Conservation (phyloP, 2,329 filamentous ascomycete genomes). For the Exophiala calicioides region DNA sequence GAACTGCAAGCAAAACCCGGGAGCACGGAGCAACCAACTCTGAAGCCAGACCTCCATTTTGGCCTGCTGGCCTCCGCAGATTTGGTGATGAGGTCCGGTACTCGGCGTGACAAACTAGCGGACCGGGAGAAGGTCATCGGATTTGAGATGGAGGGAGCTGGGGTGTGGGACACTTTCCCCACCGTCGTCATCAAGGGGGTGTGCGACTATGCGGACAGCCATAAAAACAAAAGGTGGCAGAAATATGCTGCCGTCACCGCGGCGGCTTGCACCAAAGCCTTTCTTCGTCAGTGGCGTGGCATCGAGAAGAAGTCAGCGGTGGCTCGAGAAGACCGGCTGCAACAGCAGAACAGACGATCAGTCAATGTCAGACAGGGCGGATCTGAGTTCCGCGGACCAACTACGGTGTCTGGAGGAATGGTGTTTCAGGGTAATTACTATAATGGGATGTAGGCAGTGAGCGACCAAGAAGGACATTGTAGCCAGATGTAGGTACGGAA, state of each 20-base stretch:
- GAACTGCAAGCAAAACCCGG: neutral
- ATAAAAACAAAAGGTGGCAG: slow-evolving; percentile 20
- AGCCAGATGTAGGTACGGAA: no score
- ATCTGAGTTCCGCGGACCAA: no score
- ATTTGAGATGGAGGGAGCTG: slow-evolving; percentile 28
- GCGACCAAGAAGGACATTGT: no score
- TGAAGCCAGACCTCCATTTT: slow-evolving; percentile 30
- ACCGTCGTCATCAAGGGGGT: slow-evolving; percentile 21
- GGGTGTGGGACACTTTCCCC: slow-evolving; percentile 24
- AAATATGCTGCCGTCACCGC: slow-evolving; percentile 18
- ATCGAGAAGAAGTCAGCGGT: no score
- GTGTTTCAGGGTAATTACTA: no score
- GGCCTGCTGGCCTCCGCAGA: slow-evolving; percentile 44
- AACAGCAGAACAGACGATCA: no score
- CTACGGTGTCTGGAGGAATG: no score
- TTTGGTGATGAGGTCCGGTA: slow-evolving; percentile 43
- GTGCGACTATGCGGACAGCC: slow-evolving; percentile 25
- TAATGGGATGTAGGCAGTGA: no score
- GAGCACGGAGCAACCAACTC: neutral
- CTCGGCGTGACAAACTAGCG: slow-evolving; percentile 39
- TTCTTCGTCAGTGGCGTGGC: slow-evolving; percentile 14
- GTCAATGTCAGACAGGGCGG: no score
- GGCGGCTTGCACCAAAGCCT: slow-evolving; percentile 20
- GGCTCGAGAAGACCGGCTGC: no score
- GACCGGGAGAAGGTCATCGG: slow-evolving; percentile 22